A percentile compares a stretch with the other conserved stretches of the same genome.
Conservation (phyloP, 306 rosid genomes). For the Prunus kanzakura region DNA sequence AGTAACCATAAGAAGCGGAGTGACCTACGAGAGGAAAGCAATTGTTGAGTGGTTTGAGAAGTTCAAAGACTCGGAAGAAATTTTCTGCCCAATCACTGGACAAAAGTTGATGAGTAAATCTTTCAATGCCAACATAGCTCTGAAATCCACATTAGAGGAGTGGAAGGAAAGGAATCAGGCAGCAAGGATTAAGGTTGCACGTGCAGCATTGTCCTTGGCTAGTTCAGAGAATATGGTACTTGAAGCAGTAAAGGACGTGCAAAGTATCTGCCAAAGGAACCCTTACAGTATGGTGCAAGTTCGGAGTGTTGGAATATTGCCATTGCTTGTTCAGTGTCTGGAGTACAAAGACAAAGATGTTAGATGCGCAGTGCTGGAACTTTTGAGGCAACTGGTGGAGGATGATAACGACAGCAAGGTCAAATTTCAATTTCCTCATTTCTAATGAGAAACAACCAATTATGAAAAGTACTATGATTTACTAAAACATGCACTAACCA, state of each 20-base stretch:
- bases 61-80: conserved; percentile 15
- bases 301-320: conserved; percentile 32
- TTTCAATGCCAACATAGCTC: conserved; percentile 34
- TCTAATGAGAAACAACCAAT: not conserved
- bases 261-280: conserved; percentile 26
- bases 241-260: conserved; percentile 42
- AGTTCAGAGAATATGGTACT: conserved; percentile 48
- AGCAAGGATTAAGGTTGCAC: conserved; percentile 35
- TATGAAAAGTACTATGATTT: not conserved
- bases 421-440: not conserved
- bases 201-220: conserved; percentile 39
- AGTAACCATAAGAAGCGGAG: conserved; percentile 42
- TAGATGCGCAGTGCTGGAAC: conserved; percentile 28
- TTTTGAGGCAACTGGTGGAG: conserved; percentile 30
- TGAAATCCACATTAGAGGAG: conserved; percentile 37
- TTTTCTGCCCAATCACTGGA: conserved; percentile 35
- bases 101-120: conserved; percentile 29
- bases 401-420: conserved; percentile 40
- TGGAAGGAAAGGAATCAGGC: conserved; percentile 51
- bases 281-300: conserved; percentile 22
- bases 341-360: conserved; percentile 35
- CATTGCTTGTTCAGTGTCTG: conserved; percentile 27
- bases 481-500: no score
- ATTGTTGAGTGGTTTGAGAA: conserved; percentile 39
- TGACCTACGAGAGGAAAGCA: conserved; percentile 40